These are phyloP conservation scores for Tephrocybe sp. DNA, from an alignment of 768 basidiomycete genomes.

Conservation along the genomic window DNA sequence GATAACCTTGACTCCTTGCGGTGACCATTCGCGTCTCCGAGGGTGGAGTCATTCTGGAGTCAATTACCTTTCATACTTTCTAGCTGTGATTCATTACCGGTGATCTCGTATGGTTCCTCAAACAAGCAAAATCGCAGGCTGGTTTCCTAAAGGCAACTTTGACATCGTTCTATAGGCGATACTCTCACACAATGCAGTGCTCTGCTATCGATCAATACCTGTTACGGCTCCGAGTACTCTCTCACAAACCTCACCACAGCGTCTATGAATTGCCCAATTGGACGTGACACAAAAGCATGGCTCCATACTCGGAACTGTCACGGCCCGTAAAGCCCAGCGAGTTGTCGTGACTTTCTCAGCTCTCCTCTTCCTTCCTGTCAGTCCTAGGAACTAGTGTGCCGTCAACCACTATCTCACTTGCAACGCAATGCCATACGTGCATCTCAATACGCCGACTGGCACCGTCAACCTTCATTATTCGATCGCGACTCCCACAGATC, in stretches of 20 bases:
- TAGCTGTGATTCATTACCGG: too few relatives aligned
- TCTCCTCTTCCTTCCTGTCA: background rate
- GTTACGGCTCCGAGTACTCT: constrained; percentile 8
- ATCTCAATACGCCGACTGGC: constrained; percentile 15
- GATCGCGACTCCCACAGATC: constrained; percentile 19
- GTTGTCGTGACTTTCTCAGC: constrained; percentile 2
- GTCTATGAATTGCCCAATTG: background rate
- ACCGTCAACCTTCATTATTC: constrained; percentile 19
- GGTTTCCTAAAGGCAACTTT: too few relatives aligned
- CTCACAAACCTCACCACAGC: constrained; percentile 1
- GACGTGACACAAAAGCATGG: background rate
- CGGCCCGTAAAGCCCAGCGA: constrained; percentile 1
- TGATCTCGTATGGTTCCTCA: too few relatives aligned
- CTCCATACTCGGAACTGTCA: constrained; percentile 9
- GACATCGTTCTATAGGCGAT: too few relatives aligned
- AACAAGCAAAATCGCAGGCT: too few relatives aligned
- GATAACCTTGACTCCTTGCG: too few relatives aligned
- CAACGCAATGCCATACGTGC: constrained; percentile 17
- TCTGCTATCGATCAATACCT: constrained; percentile 1
- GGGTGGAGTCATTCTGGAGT: too few relatives aligned
- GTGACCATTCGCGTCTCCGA: too few relatives aligned
- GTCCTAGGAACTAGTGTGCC: background rate
- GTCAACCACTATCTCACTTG: background rate
- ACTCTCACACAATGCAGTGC: too few relatives aligned
- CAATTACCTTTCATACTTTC: too few relatives aligned